Evolutionary conservation across 345 rosid species (phyloP).

Genomic region (Conringia planisiliqua): DNA sequence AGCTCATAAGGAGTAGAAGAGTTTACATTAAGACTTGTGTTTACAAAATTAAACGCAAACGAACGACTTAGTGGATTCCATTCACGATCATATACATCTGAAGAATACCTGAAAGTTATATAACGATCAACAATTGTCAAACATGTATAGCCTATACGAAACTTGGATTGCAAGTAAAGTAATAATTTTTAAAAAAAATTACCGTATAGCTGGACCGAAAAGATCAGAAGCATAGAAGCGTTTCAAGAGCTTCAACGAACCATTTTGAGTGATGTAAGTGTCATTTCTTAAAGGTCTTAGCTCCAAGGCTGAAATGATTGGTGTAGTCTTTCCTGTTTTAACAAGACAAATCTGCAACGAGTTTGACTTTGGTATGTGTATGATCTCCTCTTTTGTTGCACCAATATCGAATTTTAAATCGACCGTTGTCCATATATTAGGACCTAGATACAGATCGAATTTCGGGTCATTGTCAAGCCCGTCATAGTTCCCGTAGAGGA

Average conservation of each 20-base stretch:
- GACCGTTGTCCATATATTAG: slow-evolving; percentile 39
- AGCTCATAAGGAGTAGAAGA: slow-evolving; percentile 9
- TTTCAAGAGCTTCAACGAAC: slow-evolving; percentile 25
- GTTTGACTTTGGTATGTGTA: slow-evolving; percentile 30
- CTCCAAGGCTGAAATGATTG: slow-evolving; percentile 50
- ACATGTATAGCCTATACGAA: background rate
- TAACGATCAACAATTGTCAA: background rate
- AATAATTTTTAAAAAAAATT: background rate
- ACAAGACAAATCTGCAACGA: slow-evolving; percentile 44
- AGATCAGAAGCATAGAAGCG: slow-evolving; percentile 9
- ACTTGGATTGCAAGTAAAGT: background rate
- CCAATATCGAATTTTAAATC: background rate
- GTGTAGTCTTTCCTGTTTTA: slow-evolving; percentile 39
- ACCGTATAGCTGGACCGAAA: slow-evolving; percentile 5
- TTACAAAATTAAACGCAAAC: background rate
- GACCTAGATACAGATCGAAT: slow-evolving; percentile 44
- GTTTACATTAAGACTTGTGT: slow-evolving; percentile 28
- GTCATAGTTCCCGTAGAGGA: slow-evolving; percentile 50
- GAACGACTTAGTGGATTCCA: slow-evolving; percentile 29
- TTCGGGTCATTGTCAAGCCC: slow-evolving; percentile 9
- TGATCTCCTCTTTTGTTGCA: slow-evolving; percentile 35
- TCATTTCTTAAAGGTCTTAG: slow-evolving; percentile 34
- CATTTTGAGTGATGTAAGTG: slow-evolving; percentile 4
- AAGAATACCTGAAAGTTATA: slow-evolving; percentile 33
- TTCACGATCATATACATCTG: slow-evolving; percentile 39